Base-by-base conservation (phyloP, 148 eudicot genomes). In the Suaeda aralocaspica region DNA sequence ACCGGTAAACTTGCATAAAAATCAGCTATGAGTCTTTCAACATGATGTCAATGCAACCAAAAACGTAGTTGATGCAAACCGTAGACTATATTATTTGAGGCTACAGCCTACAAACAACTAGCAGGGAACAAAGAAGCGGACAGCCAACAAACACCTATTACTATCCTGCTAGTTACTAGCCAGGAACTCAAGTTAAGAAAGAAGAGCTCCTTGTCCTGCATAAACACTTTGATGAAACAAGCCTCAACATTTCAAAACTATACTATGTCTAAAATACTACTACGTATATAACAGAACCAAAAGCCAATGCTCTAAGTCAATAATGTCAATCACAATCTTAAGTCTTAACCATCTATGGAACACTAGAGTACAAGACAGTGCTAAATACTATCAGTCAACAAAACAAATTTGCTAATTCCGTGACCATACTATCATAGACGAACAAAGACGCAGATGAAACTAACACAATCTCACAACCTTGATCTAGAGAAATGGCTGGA, bases 381-480 rank as follows among this genome's bases (percentile, higher is more conserved):
- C 45, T 74, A 62, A 53, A 30, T 52, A 69, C 74, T 60, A 60
- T 18, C 16, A 71, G 74, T 34, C 28, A 50, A 41, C 44, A 36
- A 36, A 63, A 59, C 46, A 49, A 44, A 64, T 14, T 52, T 44
- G 74, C 75, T 58, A 64, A 58, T 26, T 45, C 53, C 42, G 65
- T 9, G 44, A 39, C 48, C 50, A 49, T 28, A 21, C 59, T 66
- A 58, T 65, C 52, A 64, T 29, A 60, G 26, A 36, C 10, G n/a
- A 49, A 59, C 62, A 68, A 42, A 59, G 25, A 58, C 66, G 78
- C 69, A 68, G 30, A 77, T 72, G 72, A 59, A n/a, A 66, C 72
- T 67, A 59, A 72, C 53, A 72, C 76, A 77, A 60, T 72, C 77
- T 78, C 74, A 72, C 73, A 68, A 69, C 72, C 81, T 73, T 24